A percentile compares a stretch with the other conserved stretches of the same genome.
Conservation (phyloP, 768 basidiomycete genomes). For the Podaxis rugospora region DNA sequence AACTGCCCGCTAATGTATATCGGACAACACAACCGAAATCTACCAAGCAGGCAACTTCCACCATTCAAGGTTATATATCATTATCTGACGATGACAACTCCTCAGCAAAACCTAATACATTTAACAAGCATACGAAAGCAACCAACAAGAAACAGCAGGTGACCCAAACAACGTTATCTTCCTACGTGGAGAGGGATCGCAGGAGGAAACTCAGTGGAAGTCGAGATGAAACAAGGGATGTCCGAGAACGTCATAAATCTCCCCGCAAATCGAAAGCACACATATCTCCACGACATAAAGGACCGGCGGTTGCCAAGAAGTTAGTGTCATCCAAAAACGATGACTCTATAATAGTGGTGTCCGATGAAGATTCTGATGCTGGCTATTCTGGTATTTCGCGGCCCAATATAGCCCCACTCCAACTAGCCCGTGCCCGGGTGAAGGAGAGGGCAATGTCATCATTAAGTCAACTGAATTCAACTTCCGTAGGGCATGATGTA, state of each 20-base stretch:
- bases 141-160: not conserved
- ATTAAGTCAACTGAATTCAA: not conserved
- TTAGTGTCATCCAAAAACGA: not conserved
- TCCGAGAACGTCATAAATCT: slow-evolving; percentile 7
- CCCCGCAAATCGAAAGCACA: slow-evolving; percentile 13
- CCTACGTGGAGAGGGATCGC: not conserved
- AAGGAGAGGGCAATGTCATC: not conserved
- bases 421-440: slow-evolving; percentile 2
- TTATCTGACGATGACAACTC: slow-evolving; percentile 3
- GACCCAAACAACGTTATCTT: not conserved
- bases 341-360: not conserved
- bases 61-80: slow-evolving; percentile 1
- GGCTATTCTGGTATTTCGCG: not conserved
- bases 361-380: slow-evolving; percentile 1
- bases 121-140: not conserved
- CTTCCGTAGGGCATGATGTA: not conserved
- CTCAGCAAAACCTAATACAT: not conserved
- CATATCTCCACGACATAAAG: slow-evolving; percentile 5
- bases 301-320: not conserved
- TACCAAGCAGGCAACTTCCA: not conserved
- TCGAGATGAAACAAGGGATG: not conserved
- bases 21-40: not conserved
- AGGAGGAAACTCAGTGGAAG: not conserved
- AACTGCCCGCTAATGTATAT: slow-evolving; percentile 2
- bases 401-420: slow-evolving; percentile 3